These are phyloP conservation scores for Metroxylon sagu DNA, from an alignment of 176 grass and related monocot genomes.

Conservation along the genomic window DNA sequence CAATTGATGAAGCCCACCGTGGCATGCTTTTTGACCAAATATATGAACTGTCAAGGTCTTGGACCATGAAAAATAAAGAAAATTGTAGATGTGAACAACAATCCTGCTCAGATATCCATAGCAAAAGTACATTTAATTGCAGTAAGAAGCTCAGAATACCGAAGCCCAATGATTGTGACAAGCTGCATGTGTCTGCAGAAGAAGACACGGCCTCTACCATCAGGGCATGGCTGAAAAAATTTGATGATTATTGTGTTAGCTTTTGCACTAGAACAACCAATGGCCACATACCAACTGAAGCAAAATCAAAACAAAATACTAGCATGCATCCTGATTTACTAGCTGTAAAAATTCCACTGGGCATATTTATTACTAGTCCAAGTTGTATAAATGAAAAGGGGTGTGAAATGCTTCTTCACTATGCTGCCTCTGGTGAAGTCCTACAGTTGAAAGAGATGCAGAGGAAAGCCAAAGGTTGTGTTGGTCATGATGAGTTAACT, in stretches of 20 bases:
- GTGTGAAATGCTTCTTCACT: conserved; percentile 43
- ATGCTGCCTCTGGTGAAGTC: conserved; percentile 44
- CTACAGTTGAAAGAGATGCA: conserved; percentile 25
- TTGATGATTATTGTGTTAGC: conserved; percentile 31
- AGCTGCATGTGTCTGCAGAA: conserved; percentile 15
- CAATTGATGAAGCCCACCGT: conserved; percentile 29
- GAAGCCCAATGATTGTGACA: conserved; percentile 3
- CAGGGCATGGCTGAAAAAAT: conserved; percentile 33
- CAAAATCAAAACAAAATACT: conserved; percentile 5
- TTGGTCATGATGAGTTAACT: conserved; percentile 11
- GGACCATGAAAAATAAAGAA: conserved; percentile 25
- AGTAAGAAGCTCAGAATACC: conserved; percentile 37
- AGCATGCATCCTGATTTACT: conserved; percentile 33
- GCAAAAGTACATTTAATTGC: conserved; percentile 21
- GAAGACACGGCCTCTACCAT: conserved; percentile 4
- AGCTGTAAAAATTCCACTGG: conserved; percentile 46
- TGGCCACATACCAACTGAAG: conserved; percentile 17
- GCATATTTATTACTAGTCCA: conserved; percentile 43
- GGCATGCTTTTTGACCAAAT: conserved; percentile 44
- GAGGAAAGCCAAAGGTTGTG: conserved; percentile 17
- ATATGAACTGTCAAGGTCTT: conserved; percentile 47
- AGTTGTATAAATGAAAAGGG: conserved; percentile 38
- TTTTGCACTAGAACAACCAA: conserved; percentile 1
- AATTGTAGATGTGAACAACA: not conserved
- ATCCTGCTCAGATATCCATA: conserved; percentile 1